Conservation (phyloP, 2,329 filamentous ascomycete species). For the Botrytis paeoniae region DNA sequence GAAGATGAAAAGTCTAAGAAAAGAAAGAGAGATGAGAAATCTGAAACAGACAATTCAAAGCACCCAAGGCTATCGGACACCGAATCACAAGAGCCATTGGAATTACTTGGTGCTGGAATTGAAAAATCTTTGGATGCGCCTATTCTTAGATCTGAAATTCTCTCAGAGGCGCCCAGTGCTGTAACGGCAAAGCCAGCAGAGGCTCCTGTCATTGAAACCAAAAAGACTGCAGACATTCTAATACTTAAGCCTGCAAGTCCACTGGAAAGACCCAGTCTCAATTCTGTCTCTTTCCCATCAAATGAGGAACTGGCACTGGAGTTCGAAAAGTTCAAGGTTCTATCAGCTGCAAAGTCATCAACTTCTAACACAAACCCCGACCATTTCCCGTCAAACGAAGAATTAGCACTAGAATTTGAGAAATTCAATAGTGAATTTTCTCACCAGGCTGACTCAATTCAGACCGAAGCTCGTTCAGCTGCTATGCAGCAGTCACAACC, state of each 20-base stretch:
- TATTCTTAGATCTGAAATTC: neutral
- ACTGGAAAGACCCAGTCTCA: neutral
- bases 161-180: neutral
- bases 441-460: neutral
- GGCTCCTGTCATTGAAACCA: no score
- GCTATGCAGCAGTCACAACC: neutral
- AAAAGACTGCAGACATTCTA: neutral
- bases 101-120: neutral
- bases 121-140: neutral
- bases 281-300: neutral
- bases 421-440: constrained; percentile 2
- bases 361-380: neutral
- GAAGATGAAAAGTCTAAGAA: constrained; percentile 12
- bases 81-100: neutral
- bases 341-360: neutral
- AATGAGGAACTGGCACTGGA: neutral
- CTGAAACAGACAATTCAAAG: neutral
- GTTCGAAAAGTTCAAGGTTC: neutral
- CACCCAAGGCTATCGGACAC: neutral
- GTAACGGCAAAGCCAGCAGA: neutral
- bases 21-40: constrained; percentile 4
- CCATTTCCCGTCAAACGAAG: constrained; percentile 1
- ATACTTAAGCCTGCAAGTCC: neutral
- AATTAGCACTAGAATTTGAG: constrained; percentile 5
- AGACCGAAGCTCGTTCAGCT: neutral